These are phyloP conservation scores for Penicillium coprophilum DNA, from an alignment of 495 filamentous ascomycete species.

Conservation along the genomic window DNA sequence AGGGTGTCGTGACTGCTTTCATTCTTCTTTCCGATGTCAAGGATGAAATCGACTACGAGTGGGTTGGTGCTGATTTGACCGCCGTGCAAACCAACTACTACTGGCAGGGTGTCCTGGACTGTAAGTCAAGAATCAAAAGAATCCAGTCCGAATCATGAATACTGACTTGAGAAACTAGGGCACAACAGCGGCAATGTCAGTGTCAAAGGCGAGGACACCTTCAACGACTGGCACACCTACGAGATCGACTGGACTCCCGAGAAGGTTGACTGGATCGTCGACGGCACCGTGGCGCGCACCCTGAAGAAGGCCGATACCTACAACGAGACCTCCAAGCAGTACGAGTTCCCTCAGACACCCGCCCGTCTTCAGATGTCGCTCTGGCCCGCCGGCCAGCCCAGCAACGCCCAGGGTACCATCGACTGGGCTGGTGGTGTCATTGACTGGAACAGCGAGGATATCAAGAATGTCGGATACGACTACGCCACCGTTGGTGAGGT, in stretches of 20 bases:
- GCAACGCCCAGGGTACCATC: constrained; percentile 82
- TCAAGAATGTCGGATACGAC: constrained; percentile 84
- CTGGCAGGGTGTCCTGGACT: constrained; percentile 90
- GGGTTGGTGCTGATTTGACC: constrained; percentile 74
- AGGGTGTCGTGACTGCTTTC: constrained; percentile 92
- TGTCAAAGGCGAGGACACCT: constrained; percentile 65
- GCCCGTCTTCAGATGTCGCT: constrained; percentile 91
- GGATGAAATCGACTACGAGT: constrained; percentile 98
- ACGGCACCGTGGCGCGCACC: constrained; percentile 72
- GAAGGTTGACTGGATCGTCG: constrained; percentile 77
- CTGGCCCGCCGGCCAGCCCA: constrained; percentile 84
- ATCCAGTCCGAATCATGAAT: neutral
- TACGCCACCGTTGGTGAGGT: constrained; percentile 79
- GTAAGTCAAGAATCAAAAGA: constrained; percentile 55
- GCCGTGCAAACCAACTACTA: constrained; percentile 93
- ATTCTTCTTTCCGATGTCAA: constrained; percentile 93
- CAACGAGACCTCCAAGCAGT: constrained; percentile 79
- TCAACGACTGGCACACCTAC: constrained; percentile 81
- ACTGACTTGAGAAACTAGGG: constrained; percentile 49
- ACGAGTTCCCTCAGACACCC: constrained; percentile 89
- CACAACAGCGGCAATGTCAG: constrained; percentile 68
- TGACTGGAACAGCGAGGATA: constrained; percentile 80
- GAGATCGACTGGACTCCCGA: constrained; percentile 93
- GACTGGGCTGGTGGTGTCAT: constrained; percentile 89
- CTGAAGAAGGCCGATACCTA: constrained; percentile 74